Evolutionary conservation across 1,284 basidiomycete genomes (phyloP), one percentile per base, ranked within the genome.

Genomic region (Trichosporon asahii): DNA sequence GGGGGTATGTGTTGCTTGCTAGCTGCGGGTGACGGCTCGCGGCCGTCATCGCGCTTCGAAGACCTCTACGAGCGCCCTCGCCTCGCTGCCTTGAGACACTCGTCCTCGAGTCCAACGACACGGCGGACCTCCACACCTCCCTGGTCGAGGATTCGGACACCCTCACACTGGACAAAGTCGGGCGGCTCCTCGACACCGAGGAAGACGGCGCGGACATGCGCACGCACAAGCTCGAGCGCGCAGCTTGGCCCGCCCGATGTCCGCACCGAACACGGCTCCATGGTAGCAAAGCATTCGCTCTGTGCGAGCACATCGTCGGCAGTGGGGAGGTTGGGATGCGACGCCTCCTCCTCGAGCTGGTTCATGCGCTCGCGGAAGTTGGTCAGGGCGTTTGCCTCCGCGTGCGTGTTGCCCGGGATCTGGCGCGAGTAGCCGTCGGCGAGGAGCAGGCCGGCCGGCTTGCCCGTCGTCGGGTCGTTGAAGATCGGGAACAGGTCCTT

Each of bases 91-190:
- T 85, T 84, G 66, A 98, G 85, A 84, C 95, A 97, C 76, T 91
- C 88, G 66, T 85, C 80, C 57, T 84, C 84, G 23, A 95, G 81
- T 0, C 89, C 90, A 27, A 86, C 85, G 12, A 96, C 79, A 86
- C 92, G 91, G 31, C 89, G 77, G 0, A 99, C 90, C 60, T 91
- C 85, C 3, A 96, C 87, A 0, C 92, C 92, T 3, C 89, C 90
- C 44, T 90, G 87, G 76, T 86, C 87, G 73, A 99, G 82, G 75
- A 89, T 89, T 73, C 86, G 86, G 15, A 92, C 90, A 3, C 96
- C 95, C 79, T 96, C 91, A 79, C 96, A 98, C 23, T 90, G 86
- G 8, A 99, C 96, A 82, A 98, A 99, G 83, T 99, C 97, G 67
- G 90, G 89, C 6, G 97, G 97, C 82, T 99, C 97, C 67, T 89